Percentiles rank a stretch among this genome's conserved stretches.
Evolutionary conservation across 2,329 filamentous ascomycete species (phyloP).

Genomic region (Ophiostoma sp.): DNA sequence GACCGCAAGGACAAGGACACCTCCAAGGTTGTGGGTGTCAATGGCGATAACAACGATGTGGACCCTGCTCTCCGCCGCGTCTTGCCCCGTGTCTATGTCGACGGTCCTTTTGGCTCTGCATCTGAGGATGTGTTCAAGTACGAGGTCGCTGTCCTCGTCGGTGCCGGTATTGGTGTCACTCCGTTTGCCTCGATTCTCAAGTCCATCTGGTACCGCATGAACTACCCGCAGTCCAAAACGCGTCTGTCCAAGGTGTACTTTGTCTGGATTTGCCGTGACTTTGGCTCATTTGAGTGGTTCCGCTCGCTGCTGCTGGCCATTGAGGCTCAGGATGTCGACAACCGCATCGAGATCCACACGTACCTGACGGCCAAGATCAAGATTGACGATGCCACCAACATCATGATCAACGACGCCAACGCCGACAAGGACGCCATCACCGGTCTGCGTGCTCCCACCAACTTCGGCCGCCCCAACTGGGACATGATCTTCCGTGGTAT

Average conservation of each 20-base stretch:
- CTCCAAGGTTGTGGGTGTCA: conserved; percentile 66
- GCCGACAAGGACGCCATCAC: conserved; percentile 81
- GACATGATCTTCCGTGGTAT: conserved; percentile 84
- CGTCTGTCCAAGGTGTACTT: conserved; percentile 82
- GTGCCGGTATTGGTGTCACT: conserved; percentile 80
- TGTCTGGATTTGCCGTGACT: conserved; percentile 88
- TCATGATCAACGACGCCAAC: conserved; percentile 87
- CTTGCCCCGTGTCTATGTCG: conserved; percentile 73
- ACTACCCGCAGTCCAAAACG: conserved; percentile 75
- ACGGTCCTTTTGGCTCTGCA: conserved; percentile 79
- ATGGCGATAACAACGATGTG: conserved; percentile 53
- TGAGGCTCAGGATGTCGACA: conserved; percentile 76
- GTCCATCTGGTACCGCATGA: conserved; percentile 91
- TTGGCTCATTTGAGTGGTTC: conserved; percentile 87
- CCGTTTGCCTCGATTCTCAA: conserved; percentile 83
- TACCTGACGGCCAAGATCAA: conserved; percentile 86
- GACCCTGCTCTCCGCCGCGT: conserved; percentile 68
- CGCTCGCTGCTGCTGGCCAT: conserved; percentile 76
- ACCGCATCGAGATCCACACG: conserved; percentile 83
- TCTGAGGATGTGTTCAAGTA: conserved; percentile 90
- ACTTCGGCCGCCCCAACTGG: conserved; percentile 84
- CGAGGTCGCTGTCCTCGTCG: conserved; percentile 71
- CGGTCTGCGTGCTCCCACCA: conserved; percentile 73
- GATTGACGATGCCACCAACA: conserved; percentile 78
- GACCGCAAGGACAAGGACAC: conserved; percentile 51